Evolutionary conservation across 78 protist genomes (phyloP).

Genomic region (Pelomyxa schiedti): DNA sequence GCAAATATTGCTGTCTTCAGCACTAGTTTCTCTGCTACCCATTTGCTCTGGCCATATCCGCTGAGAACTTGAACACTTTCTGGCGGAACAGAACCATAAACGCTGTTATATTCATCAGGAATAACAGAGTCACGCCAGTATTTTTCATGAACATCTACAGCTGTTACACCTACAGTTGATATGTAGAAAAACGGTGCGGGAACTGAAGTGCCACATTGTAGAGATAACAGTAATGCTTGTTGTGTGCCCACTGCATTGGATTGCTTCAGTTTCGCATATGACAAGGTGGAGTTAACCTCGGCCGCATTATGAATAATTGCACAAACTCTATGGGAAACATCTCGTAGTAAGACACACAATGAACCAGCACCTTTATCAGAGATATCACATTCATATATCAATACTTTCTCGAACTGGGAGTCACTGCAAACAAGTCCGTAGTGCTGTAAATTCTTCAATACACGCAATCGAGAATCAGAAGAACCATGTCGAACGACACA

Average conservation of each 20-base stretch:
- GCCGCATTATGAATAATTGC: not conserved
- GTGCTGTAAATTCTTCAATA: not conserved
- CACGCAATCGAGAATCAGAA: not conserved
- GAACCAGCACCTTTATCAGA: not conserved
- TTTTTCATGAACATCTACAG: no score
- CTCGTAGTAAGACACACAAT: not conserved
- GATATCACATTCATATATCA: not conserved
- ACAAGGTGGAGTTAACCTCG: not conserved
- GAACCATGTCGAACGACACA: not conserved
- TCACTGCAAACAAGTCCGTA: not conserved
- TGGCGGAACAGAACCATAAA: not conserved
- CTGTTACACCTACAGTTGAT: not conserved
- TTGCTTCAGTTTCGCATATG: not conserved
- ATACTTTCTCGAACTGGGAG: not conserved
- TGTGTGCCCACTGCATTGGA: not conserved
- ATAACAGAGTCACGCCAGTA: not conserved
- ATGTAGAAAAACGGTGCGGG: not conserved
- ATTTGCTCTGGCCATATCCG: not conserved
- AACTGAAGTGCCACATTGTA: not conserved
- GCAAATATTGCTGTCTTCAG: not conserved
- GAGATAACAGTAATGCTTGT: not conserved
- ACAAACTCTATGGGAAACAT: not conserved
- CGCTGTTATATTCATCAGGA: not conserved
- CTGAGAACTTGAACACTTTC: not conserved
- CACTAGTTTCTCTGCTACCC: not conserved